Evolutionary conservation across 148 eudicot species (phyloP), one percentile per base, ranked within the genome.

Genomic region (Rhododendron ferrugineum): DNA sequence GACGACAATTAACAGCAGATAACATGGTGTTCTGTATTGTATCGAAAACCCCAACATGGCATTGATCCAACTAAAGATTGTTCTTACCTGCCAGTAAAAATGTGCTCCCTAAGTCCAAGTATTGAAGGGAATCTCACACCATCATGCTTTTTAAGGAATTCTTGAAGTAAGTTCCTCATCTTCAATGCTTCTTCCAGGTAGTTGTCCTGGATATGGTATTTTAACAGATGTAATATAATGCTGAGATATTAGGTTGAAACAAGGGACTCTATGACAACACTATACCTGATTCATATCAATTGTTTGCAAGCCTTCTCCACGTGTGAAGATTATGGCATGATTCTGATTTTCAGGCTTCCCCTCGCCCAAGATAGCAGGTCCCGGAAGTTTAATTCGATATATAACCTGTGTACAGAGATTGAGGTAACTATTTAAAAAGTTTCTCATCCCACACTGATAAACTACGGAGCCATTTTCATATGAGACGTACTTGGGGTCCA

Each of bases 181-280:
- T 97, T 97, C 64, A 97, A 89, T 83, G 99, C 98, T 90, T 97
- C 99, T 90, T 97, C 99, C 98, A 97, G 91, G 96, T 95, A 97
- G 89, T 97, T 97, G 86, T 97, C 99, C 99, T 97, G 88, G 28
- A 89, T 30, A 73, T 47, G 80, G 84, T 47, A 37, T 81, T 77
- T 76, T 26, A 87, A 52, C 40, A 37, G 9, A 86, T 72, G 14
- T 34, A 68, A 47, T 52, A 72, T 37, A 66, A 74, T 15, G 46
- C 82, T 72, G 34, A 40, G 47, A 64, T 18, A 42, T 30, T 26
- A 34, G 44, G 78, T 11, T 68, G 50, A 52, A 13, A 18, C 56
- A 8, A 72, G 47, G 52, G 28, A 40, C 52, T 54, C 78, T 14
- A 72, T 34, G 76, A 37, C 60, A 44, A 64, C 22, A 86, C 30